phyloP scores from a whole-genome alignment of 805 yeast genomes.

The Saccharomycopsis sp. region DNA sequence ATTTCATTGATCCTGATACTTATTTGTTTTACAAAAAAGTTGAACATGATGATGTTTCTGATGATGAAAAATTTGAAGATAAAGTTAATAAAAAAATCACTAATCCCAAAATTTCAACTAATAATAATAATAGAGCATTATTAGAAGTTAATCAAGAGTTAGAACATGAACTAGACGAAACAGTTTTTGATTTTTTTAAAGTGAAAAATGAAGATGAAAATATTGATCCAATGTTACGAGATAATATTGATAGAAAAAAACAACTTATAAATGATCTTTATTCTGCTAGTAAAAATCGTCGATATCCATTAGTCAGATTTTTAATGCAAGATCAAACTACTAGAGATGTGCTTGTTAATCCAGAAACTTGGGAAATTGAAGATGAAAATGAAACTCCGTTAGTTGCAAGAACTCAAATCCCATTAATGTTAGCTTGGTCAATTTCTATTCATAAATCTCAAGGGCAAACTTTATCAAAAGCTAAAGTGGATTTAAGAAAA shows the following conservation, averaged over 20 bases:
- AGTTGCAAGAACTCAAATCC: constrained; percentile 71
- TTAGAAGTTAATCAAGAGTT: constrained; percentile 13
- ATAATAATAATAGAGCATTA: constrained; percentile 15
- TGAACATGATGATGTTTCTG: constrained; percentile 11
- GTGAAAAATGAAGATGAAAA: constrained; percentile 20
- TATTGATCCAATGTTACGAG: constrained; percentile 18
- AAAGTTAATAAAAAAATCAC: constrained; percentile 18
- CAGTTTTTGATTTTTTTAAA: constrained; percentile 39
- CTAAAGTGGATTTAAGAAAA: constrained; percentile 62
- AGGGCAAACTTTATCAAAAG: constrained; percentile 76
- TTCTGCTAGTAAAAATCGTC: constrained; percentile 33
- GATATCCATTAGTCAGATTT: constrained; percentile 73
- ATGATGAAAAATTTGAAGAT: constrained; percentile 10
- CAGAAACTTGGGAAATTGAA: constrained; percentile 73
- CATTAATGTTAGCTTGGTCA: constrained; percentile 93
- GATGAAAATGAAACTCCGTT: constrained; percentile 55
- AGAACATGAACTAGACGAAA: constrained; percentile 31
- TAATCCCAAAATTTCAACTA: constrained; percentile 2
- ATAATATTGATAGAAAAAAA: constrained; percentile 38
- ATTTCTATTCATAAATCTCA: constrained; percentile 92
- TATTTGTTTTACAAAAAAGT: constrained; percentile 30
- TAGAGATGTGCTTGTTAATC: constrained; percentile 50
- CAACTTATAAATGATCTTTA: constrained; percentile 33
- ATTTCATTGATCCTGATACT: constrained; percentile 43
- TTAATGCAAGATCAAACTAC: constrained; percentile 58